These are phyloP conservation scores for Phytopythium cucurbitacearum DNA, from an alignment of 352 stramenopile species.

Conservation along the genomic window DNA sequence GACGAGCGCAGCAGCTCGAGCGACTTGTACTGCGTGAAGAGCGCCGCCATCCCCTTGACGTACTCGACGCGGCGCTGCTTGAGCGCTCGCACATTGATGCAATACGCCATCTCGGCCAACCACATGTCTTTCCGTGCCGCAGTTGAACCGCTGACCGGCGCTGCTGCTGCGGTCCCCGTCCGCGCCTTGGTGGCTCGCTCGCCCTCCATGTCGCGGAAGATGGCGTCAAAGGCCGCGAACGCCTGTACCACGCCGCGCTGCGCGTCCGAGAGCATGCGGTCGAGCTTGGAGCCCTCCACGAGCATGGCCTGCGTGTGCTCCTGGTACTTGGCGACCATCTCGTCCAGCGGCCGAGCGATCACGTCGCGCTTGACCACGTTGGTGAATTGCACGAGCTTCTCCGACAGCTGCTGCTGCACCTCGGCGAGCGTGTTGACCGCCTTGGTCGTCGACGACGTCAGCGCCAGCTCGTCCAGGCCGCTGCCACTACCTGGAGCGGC, in stretches of 20 bases:
- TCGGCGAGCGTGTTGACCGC: constrained; percentile 59
- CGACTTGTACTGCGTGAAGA: constrained; percentile 84
- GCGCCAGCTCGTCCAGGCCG: constrained; percentile 18
- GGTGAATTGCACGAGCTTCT: constrained; percentile 77
- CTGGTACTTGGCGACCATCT: constrained; percentile 66
- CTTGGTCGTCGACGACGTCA: constrained; percentile 55
- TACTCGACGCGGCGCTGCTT: constrained; percentile 63
- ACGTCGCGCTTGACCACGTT: constrained; percentile 72
- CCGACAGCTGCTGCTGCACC: constrained; percentile 69
- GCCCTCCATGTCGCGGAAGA: constrained; percentile 60
- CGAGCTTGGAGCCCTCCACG: constrained; percentile 45
- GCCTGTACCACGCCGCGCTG: constrained; percentile 52
- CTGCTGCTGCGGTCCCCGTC: no score
- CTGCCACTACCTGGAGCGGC: constrained; percentile 2
- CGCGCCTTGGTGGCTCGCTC: neutral
- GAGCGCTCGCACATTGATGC: constrained; percentile 66
- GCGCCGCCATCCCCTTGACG: constrained; percentile 74
- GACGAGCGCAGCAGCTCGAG: constrained; percentile 67
- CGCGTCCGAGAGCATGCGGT: constrained; percentile 46
- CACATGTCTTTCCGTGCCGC: constrained; percentile 44
- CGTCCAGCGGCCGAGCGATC: constrained; percentile 53
- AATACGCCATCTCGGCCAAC: constrained; percentile 74
- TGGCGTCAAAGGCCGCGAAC: constrained; percentile 53
- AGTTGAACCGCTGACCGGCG: no score
- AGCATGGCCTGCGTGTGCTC: constrained; percentile 51